Evolutionary conservation across 441 rosid genomes (phyloP).

Genomic region (Melastoma candidum): DNA sequence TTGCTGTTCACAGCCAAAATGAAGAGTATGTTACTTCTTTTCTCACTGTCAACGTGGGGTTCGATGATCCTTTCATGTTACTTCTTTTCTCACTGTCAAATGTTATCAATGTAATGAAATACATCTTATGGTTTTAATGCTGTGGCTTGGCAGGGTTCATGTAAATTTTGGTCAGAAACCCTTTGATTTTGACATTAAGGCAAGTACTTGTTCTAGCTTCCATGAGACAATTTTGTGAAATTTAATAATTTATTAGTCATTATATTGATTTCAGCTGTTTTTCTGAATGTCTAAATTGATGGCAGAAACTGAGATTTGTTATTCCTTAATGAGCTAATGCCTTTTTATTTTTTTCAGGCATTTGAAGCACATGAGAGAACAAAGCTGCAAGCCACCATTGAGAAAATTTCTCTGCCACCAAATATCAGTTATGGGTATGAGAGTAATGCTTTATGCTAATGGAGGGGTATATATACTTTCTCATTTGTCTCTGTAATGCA

Average conservation of each 20-base stretch:
- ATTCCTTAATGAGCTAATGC: neutral
- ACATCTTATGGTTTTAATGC: no score
- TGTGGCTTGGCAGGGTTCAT: slow-evolving; percentile 48
- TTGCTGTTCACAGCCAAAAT: slow-evolving; percentile 88
- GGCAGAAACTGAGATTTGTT: no score
- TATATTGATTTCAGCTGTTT: no score
- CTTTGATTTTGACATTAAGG: slow-evolving; percentile 80
- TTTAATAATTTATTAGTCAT: no score
- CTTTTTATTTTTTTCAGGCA: slow-evolving; percentile 32
- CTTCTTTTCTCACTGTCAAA: neutral
- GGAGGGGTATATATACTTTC: no score
- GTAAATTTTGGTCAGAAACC: slow-evolving; percentile 80
- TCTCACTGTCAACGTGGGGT: neutral
- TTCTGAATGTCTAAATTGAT: no score
- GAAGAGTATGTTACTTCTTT: slow-evolving; percentile 61
- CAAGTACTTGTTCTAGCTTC: slow-evolving; percentile 15
- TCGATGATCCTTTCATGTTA: slow-evolving; percentile 1
- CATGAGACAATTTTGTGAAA: neutral
- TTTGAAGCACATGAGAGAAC: slow-evolving; percentile 71
- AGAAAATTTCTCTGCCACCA: slow-evolving; percentile 49
- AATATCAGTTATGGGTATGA: slow-evolving; percentile 68
- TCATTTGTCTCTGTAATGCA: no score
- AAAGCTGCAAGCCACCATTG: slow-evolving; percentile 51
- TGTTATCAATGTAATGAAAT: no score
- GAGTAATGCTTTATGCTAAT: neutral